A percentile compares a stretch with the other conserved stretches of the same genome.
phyloP scores from a whole-genome alignment of 306 rosid species.

The Sicyos baderoa region DNA sequence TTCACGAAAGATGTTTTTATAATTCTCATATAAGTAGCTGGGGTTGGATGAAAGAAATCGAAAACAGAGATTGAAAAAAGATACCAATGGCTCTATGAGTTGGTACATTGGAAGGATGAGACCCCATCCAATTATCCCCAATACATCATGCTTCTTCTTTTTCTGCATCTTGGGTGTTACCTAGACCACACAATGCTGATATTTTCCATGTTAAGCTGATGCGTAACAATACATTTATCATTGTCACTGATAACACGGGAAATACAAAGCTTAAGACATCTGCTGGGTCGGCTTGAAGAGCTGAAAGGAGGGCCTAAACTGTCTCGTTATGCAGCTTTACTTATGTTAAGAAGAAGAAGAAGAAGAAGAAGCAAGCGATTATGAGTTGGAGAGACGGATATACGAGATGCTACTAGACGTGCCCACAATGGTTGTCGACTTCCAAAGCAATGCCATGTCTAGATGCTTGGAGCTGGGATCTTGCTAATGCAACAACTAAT shows the following conservation, averaged over 20 bases:
- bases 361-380: constrained; percentile 68
- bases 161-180: too few relatives aligned
- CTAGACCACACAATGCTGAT: constrained; percentile 27
- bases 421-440: constrained; percentile 68
- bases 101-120: too few relatives aligned
- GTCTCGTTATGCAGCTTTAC: constrained; percentile 62
- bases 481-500: not conserved
- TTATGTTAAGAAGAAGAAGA: constrained; percentile 50
- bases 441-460: constrained; percentile 46
- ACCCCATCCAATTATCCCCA: too few relatives aligned
- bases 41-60: too few relatives aligned
- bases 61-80: too few relatives aligned
- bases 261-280: constrained; percentile 57
- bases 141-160: too few relatives aligned
- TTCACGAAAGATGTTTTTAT: too few relatives aligned
- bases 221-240: constrained; percentile 65
- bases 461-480: not conserved
- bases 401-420: constrained; percentile 49
- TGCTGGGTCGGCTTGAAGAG: constrained; percentile 52
- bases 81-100: too few relatives aligned
- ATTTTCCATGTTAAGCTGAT: constrained; percentile 19
- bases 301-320: constrained; percentile 58
- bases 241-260: constrained; percentile 63
- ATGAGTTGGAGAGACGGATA: constrained; percentile 67
- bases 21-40: too few relatives aligned